Base-by-base conservation (phyloP, 345 rosid genomes). In the Ailanthus altissimus region DNA sequence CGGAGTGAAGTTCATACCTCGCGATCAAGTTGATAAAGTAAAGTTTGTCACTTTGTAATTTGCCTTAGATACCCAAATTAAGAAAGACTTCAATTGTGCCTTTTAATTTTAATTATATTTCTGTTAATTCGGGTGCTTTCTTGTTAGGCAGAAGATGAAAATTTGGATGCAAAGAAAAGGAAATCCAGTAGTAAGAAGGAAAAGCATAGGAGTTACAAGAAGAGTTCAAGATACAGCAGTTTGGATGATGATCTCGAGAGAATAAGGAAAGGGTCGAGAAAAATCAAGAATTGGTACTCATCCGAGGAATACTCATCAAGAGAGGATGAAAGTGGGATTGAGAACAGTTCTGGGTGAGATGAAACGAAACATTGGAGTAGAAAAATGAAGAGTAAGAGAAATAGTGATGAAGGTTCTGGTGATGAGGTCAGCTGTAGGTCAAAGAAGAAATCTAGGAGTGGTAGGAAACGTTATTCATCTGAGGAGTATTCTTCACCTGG, bases 1-100 rank as follows among this genome's bases (percentile, higher is more conserved):
- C 15, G 96, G 96, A 14, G 80, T 92, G 67, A 94, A 89, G 81
- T 83, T 94, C 73, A 85, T 94, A 61, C 92, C 98, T 28, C 94
- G 94, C 12, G 91, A 90, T 74, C 79, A 88, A 78, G 87, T 90
- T 68, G 79, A 83, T 73, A 73, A 81, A 76, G 78, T 84, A 77
- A 59, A 32, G 13, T 49, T 67, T 71, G 6, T 23, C 45, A 15
- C 13, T 42, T 36, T 45, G 38, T 47, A 5, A 32, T 43, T 60
- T 25, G 15, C 25, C 3, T 40, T 73, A 32, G 1, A 32, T 32
- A 25, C 28, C 0, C 8, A 32, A 8, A 6, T 67, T 18, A 32
- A 36, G 58, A 53, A 57, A 58, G 8, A 43, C 36, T 26, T 57
- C 38, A 38, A 38, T 56, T 70, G 42, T 8, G 3, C 46, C 46